Evolutionary conservation across 768 basidiomycete species (phyloP), one percentile per base, ranked within the genome.

Genomic region (Hypsizygus marmoreus): DNA sequence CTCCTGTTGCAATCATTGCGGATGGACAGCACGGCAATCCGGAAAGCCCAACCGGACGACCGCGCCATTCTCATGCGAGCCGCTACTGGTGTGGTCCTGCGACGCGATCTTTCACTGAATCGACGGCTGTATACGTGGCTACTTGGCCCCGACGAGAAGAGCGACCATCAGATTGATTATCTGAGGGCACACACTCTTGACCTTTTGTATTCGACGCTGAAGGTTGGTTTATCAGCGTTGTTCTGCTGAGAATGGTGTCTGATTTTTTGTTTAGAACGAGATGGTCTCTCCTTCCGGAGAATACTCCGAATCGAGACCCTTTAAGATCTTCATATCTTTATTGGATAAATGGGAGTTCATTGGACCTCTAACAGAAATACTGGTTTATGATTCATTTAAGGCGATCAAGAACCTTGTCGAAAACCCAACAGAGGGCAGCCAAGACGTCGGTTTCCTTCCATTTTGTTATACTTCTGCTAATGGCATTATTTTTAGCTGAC

Each of bases 321-420:
- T 94, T 79, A 95, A 95, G 67, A 88, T 98, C 25, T 95, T 97
- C 64, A 86, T 98, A 17, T 95, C 93, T 1, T 66, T 98, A 13
- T 71, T 97, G 54, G 97, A 99, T 65, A 97, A 97, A 64, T 97
- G 92, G 90, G 97, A 98, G 63, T 86, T 98, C 34, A 95, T 95
- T 4, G 80, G 79, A 6, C 74, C 79, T 0, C 65, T 99, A 20
- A 93, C 93, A 0, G 86, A 92, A 30, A 74, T 72, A 5, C 68
- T 97, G 40, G 80, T 90, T 9, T 81, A 88, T 55, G 90, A 95
- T 54, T 76, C 90, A 0, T 82, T 97, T 57, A 82, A 75, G 40
- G 82, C 89, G 2, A 71, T 97, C 39, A 81, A 80, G 61, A 59
- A 70, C 13, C 70, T 81, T 13, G 64, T 82, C 34, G 71, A 80